These are phyloP conservation scores for Lanzia echinophila DNA, from an alignment of 2,329 filamentous ascomycete species.

Conservation along the genomic window DNA sequence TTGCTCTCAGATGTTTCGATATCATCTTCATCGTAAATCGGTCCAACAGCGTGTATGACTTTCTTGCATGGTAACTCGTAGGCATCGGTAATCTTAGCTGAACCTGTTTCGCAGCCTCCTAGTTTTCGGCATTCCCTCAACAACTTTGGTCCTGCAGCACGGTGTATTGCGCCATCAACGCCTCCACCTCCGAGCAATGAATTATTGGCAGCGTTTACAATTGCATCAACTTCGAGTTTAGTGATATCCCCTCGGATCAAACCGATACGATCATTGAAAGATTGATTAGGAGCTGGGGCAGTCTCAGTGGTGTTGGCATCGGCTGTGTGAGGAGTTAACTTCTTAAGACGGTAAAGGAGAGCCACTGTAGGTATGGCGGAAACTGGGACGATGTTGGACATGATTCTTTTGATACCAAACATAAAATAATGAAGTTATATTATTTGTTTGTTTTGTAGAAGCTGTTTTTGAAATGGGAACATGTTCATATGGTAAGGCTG, in stretches of 20 bases:
- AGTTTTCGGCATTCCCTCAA: conserved; percentile 65
- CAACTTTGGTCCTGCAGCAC: conserved; percentile 66
- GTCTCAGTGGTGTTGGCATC: conserved; percentile 12
- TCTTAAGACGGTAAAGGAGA: conserved; percentile 28
- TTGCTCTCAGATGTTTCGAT: conserved; percentile 40
- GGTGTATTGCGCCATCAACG: conserved; percentile 82
- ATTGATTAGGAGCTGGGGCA: conserved; percentile 37
- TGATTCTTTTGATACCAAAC: conserved; percentile 20
- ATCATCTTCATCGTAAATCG: conserved; percentile 53
- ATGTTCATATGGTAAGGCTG: too few relatives aligned
- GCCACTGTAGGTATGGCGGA: conserved; percentile 29
- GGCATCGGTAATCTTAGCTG: conserved; percentile 74
- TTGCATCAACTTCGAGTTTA: conserved; percentile 66
- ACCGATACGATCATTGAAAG: conserved; percentile 63
- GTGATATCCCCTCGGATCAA: conserved; percentile 77
- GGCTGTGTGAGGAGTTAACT: conserved; percentile 22
- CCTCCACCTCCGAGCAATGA: conserved; percentile 81
- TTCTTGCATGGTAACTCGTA: conserved; percentile 69
- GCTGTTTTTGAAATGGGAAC: neutral
- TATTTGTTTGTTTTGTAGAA: neutral
- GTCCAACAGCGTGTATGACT: conserved; percentile 88
- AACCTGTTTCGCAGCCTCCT: conserved; percentile 67
- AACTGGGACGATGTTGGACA: conserved; percentile 20
- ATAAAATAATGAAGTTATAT: conserved; percentile 9
- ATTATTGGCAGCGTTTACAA: conserved; percentile 88